These are phyloP conservation scores for Trichoderma sp. DNA, from an alignment of 2,329 filamentous ascomycete genomes.

Conservation along the genomic window DNA sequence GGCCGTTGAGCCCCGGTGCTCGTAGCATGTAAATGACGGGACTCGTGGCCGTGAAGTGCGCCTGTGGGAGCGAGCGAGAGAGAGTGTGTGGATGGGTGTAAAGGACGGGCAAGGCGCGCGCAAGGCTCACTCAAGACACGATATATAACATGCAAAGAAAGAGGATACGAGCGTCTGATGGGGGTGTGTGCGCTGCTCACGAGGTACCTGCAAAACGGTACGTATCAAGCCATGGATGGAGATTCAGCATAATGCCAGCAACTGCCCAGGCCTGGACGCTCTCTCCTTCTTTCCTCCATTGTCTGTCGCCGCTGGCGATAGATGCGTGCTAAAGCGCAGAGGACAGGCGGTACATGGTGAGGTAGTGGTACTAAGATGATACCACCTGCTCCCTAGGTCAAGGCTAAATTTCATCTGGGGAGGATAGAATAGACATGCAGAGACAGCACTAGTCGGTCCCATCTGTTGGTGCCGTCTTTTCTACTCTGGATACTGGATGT, in stretches of 20 bases:
- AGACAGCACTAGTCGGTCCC: background rate
- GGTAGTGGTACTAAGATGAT: background rate
- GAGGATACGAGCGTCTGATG: background rate
- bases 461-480: background rate
- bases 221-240: conserved; percentile 3
- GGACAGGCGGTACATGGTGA: background rate
- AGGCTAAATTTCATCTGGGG: background rate
- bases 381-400: background rate
- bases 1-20: background rate
- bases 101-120: background rate
- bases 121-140: background rate
- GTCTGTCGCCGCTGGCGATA: conserved; percentile 2
- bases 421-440: background rate
- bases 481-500: background rate
- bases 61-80: background rate
- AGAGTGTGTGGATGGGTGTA: background rate
- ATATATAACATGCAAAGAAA: background rate
- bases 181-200: conserved; percentile 1
- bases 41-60: background rate
- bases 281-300: background rate
- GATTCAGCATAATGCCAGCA: background rate
- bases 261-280: conserved; percentile 3
- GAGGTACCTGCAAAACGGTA: background rate
- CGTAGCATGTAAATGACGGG: background rate
- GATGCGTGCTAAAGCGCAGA: background rate